phyloP scores from a whole-genome alignment of 192 early-diverging fungal genomes.

The Coemansia sp. region DNA sequence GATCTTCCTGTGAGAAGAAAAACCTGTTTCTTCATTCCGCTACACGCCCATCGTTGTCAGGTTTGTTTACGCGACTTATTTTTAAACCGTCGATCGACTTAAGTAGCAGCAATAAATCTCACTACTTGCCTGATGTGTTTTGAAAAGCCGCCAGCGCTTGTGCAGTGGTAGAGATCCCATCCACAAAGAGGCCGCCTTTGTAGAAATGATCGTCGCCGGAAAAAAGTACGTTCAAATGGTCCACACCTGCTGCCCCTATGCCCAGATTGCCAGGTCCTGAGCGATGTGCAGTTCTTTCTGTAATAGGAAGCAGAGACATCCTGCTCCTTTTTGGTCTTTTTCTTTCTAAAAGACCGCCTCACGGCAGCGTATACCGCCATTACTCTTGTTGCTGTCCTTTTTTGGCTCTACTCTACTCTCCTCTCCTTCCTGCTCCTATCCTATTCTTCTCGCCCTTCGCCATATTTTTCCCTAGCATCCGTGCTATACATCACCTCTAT shows the following conservation, averaged over 20 bases:
- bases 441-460: neutral
- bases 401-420: slow-evolving; percentile 1
- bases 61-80: neutral
- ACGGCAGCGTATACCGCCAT: neutral
- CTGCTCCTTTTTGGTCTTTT: neutral
- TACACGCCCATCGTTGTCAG: neutral
- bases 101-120: neutral
- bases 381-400: neutral
- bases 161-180: neutral
- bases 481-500: neutral
- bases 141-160: neutral
- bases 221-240: neutral
- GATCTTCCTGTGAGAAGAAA: neutral
- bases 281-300: slow-evolving; percentile 9
- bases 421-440: neutral
- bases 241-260: neutral
- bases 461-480: neutral
- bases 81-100: neutral
- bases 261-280: neutral
- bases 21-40: neutral
- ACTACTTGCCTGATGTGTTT: neutral
- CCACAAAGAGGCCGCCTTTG: slow-evolving; percentile 3
- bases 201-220: neutral
- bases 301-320: neutral
- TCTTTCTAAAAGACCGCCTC: neutral